Evolutionary conservation across 2,329 filamentous ascomycete genomes (phyloP).

Genomic region (Claviceps paspali): DNA sequence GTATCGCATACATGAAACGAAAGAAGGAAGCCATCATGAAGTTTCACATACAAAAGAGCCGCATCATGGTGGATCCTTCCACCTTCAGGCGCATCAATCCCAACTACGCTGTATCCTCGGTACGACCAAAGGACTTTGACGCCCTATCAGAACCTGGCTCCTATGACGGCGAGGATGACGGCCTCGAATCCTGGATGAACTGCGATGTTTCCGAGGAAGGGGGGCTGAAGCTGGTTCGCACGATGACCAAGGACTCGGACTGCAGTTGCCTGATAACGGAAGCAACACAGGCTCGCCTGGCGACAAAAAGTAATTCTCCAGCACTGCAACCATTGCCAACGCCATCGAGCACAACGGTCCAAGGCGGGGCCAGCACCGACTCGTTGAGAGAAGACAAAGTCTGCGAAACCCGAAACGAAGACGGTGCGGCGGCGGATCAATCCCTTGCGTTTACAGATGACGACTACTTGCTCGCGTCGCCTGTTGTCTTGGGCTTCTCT

Average conservation of each 20-base stretch:
- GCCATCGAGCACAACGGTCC: slow-evolving; percentile 9
- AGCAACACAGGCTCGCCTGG: slow-evolving; percentile 14
- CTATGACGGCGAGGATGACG: slow-evolving; percentile 23
- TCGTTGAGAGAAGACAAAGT: slow-evolving; percentile 3
- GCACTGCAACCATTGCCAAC: slow-evolving; percentile 38
- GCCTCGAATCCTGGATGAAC: slow-evolving; percentile 18
- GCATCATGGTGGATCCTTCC: slow-evolving; percentile 75
- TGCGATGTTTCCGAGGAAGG: slow-evolving; percentile 26
- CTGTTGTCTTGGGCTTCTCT: slow-evolving; percentile 72
- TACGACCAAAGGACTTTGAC: slow-evolving; percentile 58
- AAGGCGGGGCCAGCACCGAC: slow-evolving; percentile 1
- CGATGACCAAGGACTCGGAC: neutral
- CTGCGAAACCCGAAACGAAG: slow-evolving; percentile 6
- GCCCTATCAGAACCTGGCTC: slow-evolving; percentile 34
- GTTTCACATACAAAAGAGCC: slow-evolving; percentile 72
- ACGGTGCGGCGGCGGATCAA: slow-evolving; percentile 5
- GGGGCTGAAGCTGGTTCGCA: slow-evolving; percentile 10
- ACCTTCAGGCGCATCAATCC: slow-evolving; percentile 75
- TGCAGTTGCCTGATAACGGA: slow-evolving; percentile 16
- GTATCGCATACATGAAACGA: slow-evolving; percentile 73
- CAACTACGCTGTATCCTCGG: slow-evolving; percentile 64
- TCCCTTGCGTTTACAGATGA: slow-evolving; percentile 56
- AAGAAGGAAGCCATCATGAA: slow-evolving; percentile 50
- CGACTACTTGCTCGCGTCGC: slow-evolving; percentile 69
- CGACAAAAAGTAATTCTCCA: slow-evolving; percentile 23